phyloP scores from a whole-genome alignment of 768 basidiomycete species.

The Rhodotorula graminis region DNA sequence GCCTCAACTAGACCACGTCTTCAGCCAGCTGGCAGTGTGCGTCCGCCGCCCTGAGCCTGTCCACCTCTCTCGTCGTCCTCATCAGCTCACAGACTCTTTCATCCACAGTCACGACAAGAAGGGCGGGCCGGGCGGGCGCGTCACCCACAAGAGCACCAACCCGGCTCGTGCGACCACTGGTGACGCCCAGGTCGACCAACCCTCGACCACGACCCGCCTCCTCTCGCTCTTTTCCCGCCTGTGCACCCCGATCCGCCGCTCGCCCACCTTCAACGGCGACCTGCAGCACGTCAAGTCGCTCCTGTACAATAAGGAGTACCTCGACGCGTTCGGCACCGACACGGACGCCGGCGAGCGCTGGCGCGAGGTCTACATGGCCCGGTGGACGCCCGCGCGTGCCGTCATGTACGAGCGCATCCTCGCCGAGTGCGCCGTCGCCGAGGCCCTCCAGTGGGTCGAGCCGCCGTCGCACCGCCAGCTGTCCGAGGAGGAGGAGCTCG shows the following conservation, averaged over 20 bases:
- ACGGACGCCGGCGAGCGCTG: conserved; percentile 19
- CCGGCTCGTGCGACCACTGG: background rate
- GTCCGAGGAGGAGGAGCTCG: conserved; percentile 1
- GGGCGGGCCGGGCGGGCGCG: background rate
- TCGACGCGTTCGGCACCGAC: conserved; percentile 35
- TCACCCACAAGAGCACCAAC: background rate
- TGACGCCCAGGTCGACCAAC: background rate
- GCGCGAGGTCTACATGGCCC: conserved; percentile 30
- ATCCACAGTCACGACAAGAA: background rate
- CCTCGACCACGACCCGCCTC: conserved; percentile 2
- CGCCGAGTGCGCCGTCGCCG: conserved; percentile 1
- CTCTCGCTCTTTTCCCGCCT: conserved; percentile 13
- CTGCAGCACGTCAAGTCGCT: conserved; percentile 40
- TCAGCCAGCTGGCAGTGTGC: background rate
- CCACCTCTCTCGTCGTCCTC: background rate
- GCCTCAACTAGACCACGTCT: background rate
- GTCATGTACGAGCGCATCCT: conserved; percentile 38
- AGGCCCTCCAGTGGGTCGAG: conserved; percentile 6
- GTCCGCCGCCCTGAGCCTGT: too few relatives aligned
- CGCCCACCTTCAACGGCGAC: conserved; percentile 8
- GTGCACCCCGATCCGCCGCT: conserved; percentile 10
- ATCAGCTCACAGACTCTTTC: background rate
- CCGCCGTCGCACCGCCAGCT: background rate
- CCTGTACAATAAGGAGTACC: conserved; percentile 41
- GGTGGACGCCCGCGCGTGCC: conserved; percentile 38